Conservation (phyloP, 345 rosid genomes). For the Hibiscus tridactylites region DNA sequence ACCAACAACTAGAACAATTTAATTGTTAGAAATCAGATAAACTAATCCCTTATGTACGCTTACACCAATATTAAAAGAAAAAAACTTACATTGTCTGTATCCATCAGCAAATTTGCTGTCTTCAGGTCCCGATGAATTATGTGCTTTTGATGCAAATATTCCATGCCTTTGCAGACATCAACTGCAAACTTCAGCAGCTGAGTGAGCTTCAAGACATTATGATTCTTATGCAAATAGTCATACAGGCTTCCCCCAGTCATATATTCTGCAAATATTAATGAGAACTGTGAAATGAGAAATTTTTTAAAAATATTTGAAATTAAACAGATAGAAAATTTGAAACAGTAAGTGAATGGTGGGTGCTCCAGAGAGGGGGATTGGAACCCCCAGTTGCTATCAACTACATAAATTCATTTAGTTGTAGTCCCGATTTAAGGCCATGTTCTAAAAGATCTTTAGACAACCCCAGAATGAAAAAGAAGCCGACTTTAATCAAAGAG, state of each 20-base stretch:
- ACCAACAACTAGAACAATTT: slow-evolving; percentile 6
- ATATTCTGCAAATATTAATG: slow-evolving; percentile 45
- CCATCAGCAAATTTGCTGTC: slow-evolving; percentile 77
- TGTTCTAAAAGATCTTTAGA: background rate
- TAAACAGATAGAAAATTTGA: background rate
- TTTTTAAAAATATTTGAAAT: background rate
- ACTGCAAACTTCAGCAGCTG: slow-evolving; percentile 58
- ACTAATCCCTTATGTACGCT: background rate
- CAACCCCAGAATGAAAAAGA: background rate
- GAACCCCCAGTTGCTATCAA: background rate
- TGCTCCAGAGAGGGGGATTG: background rate
- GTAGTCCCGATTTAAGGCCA: background rate
- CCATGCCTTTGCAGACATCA: slow-evolving; percentile 70
- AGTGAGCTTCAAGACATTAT: slow-evolving; percentile 36
- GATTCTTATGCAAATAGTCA: slow-evolving; percentile 55
- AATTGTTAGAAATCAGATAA: background rate
- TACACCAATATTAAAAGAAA: background rate
- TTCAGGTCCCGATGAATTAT: slow-evolving; percentile 72
- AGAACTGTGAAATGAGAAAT: background rate
- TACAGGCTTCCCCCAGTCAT: slow-evolving; percentile 77
- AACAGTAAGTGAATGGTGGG: background rate
- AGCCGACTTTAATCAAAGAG: background rate
- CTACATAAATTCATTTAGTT: background rate
- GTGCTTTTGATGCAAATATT: slow-evolving; percentile 63
- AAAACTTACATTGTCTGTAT: slow-evolving; percentile 38